Conservation (phyloP, 1,284 basidiomycete genomes). For the Lignosus rhinocerotis region DNA sequence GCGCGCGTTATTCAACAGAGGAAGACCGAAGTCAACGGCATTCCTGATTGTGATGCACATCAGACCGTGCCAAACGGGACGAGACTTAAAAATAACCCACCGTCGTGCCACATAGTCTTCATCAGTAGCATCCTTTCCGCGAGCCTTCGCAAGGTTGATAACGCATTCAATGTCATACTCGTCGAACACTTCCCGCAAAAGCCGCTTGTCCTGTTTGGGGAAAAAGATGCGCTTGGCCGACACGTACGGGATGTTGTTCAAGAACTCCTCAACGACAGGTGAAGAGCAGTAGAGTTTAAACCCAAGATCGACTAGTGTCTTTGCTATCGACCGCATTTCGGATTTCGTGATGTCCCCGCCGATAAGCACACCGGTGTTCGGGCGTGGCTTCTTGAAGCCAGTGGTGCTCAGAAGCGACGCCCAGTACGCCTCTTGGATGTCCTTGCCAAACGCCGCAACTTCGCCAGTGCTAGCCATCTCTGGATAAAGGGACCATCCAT, state of each 20-base stretch:
- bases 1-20: slow-evolving; percentile 89
- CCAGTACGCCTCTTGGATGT: slow-evolving; percentile 98
- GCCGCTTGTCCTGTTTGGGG: slow-evolving; percentile 96
- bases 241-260: slow-evolving; percentile 83
- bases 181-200: slow-evolving; percentile 90
- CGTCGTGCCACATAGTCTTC: slow-evolving; percentile 96
- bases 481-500: slow-evolving; percentile 30
- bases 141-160: slow-evolving; percentile 87
- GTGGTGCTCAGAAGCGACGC: slow-evolving; percentile 86
- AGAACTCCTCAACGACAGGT: slow-evolving; percentile 75
- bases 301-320: slow-evolving; percentile 75
- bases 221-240: slow-evolving; percentile 90
- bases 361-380: slow-evolving; percentile 83
- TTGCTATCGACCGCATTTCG: slow-evolving; percentile 81
- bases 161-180: slow-evolving; percentile 96
- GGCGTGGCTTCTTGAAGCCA: slow-evolving; percentile 85
- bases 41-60: slow-evolving; percentile 50
- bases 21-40: slow-evolving; percentile 89
- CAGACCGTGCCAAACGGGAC: neutral
- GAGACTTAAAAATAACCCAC: slow-evolving; percentile 39
- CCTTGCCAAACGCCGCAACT: slow-evolving; percentile 95
- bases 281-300: slow-evolving; percentile 95
- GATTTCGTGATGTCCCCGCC: slow-evolving; percentile 85
- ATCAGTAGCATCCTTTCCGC: slow-evolving; percentile 80
- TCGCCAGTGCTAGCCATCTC: slow-evolving; percentile 99